A percentile compares a stretch with the other conserved stretches of the same genome.
Conservation (phyloP, 768 basidiomycete species). For the Suillus weaverae region DNA sequence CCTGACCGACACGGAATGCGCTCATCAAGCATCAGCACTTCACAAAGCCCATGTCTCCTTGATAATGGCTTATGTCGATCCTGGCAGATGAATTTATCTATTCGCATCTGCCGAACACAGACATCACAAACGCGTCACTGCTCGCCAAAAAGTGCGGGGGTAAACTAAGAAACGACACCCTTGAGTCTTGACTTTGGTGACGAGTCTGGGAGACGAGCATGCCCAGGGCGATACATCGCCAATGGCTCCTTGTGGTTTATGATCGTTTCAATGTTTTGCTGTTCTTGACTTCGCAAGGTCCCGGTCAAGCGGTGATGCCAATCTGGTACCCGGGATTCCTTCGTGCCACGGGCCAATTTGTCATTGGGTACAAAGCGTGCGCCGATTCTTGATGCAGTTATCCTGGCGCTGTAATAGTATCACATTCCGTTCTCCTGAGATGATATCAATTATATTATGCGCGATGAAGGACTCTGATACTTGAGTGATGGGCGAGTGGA, state of each 20-base stretch:
- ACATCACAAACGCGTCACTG: too few species aligned
- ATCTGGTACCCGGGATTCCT: background rate
- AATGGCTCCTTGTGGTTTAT: background rate
- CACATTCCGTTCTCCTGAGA: background rate
- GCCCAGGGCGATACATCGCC: background rate
- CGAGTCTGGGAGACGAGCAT: background rate
- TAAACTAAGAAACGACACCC: too few species aligned
- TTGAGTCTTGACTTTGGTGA: background rate
- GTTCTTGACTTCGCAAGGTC: background rate
- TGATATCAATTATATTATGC: background rate
- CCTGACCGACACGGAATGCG: background rate
- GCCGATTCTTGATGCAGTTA: background rate
- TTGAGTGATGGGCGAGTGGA: background rate
- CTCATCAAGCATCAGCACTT: background rate
- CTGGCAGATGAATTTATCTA: background rate
- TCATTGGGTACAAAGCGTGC: background rate
- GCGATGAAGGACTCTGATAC: too few species aligned
- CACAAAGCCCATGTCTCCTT: background rate
- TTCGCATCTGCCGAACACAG: background rate
- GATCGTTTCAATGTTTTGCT: background rate
- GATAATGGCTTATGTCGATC: background rate
- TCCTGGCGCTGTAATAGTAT: background rate
- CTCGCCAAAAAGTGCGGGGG: too few species aligned
- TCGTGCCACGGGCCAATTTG: background rate
- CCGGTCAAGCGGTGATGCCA: too few species aligned